A percentile compares a stretch with the other conserved stretches of the same genome.
Evolutionary conservation across 805 yeast species (phyloP).

Genomic region (Kodamaea fukazawae): DNA sequence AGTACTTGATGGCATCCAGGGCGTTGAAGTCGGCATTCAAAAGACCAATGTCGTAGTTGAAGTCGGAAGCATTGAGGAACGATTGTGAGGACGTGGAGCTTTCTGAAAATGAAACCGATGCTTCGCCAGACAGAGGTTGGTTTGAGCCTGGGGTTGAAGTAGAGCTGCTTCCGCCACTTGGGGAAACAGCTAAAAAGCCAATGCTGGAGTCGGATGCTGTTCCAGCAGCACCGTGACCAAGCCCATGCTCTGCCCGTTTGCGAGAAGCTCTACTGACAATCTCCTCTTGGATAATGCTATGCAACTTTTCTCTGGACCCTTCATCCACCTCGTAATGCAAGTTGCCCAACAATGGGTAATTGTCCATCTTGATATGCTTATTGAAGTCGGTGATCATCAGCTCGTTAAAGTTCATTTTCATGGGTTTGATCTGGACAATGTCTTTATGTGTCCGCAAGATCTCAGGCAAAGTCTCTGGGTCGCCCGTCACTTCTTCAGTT

Average conservation of each 20-base stretch:
- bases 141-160: constrained; percentile 14
- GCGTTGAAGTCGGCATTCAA: constrained; percentile 30
- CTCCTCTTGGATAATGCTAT: constrained; percentile 9
- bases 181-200: not conserved
- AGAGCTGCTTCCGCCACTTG: constrained; percentile 1
- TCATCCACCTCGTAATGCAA: constrained; percentile 9
- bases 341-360: constrained; percentile 19
- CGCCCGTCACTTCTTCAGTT: constrained; percentile 10
- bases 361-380: constrained; percentile 13
- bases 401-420: constrained; percentile 19
- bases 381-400: constrained; percentile 16
- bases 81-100: not conserved
- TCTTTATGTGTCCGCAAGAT: constrained; percentile 11
- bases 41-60: constrained; percentile 25
- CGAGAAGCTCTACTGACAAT: constrained; percentile 10
- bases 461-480: constrained; percentile 4
- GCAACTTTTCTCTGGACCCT: constrained; percentile 1
- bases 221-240: constrained; percentile 1
- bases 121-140: constrained; percentile 4
- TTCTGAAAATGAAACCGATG: constrained; percentile 3
- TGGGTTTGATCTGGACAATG: constrained; percentile 15
- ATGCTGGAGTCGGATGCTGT: not conserved
- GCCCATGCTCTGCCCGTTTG: constrained; percentile 9
- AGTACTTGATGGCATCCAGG: constrained; percentile 9
- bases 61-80: constrained; percentile 8